Conservation (phyloP, 2,329 filamentous ascomycete species). For the Cladosporium sp. region DNA sequence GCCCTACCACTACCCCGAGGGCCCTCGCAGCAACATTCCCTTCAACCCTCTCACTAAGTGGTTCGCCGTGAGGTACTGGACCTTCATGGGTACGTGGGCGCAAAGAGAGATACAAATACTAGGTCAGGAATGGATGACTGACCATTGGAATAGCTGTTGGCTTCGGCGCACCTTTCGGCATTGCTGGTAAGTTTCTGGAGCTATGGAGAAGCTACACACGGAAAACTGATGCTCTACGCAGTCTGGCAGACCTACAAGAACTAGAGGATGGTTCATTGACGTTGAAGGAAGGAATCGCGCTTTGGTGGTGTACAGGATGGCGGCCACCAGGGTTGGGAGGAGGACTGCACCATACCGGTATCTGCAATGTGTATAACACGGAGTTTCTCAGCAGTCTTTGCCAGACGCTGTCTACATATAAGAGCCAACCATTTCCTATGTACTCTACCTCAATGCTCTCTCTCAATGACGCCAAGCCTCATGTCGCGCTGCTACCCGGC, state of each 20-base stretch:
- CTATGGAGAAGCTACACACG: conserved; percentile 11
- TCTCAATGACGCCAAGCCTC: conserved; percentile 5
- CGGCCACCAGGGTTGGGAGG: conserved; percentile 7
- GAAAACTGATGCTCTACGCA: conserved; percentile 34
- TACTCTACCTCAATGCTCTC: background rate
- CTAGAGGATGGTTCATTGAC: conserved; percentile 22
- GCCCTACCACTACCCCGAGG: conserved; percentile 98
- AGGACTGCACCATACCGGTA: conserved; percentile 12
- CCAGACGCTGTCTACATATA: conserved; percentile 16
- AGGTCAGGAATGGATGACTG: conserved; percentile 29
- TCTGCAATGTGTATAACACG: conserved; percentile 17
- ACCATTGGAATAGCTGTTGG: conserved; percentile 47
- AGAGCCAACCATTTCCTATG: conserved; percentile 9
- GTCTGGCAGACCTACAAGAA: conserved; percentile 68
- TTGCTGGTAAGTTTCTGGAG: conserved; percentile 53
- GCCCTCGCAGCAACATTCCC: conserved; percentile 87
- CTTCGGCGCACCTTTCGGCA: conserved; percentile 57
- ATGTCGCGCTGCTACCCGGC: conserved; percentile 9
- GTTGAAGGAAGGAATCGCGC: conserved; percentile 10
- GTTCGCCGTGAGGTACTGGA: conserved; percentile 81
- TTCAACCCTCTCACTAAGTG: conserved; percentile 92
- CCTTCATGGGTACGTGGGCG: conserved; percentile 61
- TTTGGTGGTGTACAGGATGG: conserved; percentile 2
- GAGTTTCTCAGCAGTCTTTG: conserved; percentile 13
- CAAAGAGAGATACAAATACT: conserved; percentile 7